Percentiles rank a stretch among this genome's conserved stretches.
These are phyloP conservation scores for Cutaneotrichosporon cutaneum DNA, from an alignment of 1,284 basidiomycete species.

Conservation along the genomic window DNA sequence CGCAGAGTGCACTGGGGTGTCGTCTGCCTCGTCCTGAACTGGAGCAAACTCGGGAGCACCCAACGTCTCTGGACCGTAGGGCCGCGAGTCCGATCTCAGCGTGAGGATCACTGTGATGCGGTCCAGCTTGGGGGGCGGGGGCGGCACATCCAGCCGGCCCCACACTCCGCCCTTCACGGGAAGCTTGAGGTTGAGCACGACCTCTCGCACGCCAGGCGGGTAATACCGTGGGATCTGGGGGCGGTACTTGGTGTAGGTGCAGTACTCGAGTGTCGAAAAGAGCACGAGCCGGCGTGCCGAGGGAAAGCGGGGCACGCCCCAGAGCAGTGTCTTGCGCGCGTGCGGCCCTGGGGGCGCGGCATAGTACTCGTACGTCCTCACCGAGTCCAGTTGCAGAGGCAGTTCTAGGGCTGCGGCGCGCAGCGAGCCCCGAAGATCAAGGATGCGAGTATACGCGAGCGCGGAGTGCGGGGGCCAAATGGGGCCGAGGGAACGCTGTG, in stretches of 20 bases:
- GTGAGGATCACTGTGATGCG: background rate
- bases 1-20: background rate
- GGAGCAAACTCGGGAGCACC: too few species aligned
- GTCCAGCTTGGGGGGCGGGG: background rate
- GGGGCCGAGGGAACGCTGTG: background rate
- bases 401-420: background rate
- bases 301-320: background rate
- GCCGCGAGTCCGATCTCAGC: too few species aligned
- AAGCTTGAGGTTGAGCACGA: background rate
- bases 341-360: background rate
- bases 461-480: background rate
- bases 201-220: background rate
- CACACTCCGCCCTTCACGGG: background rate
- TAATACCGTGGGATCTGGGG: background rate
- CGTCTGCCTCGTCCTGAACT: background rate
- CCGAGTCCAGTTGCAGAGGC: background rate
- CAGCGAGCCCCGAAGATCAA: background rate
- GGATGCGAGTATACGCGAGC: background rate
- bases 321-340: background rate
- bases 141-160: background rate
- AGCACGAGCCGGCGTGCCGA: background rate
- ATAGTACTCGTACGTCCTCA: conserved; percentile 1
- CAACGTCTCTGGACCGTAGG: too few species aligned
- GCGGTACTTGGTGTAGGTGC: background rate
- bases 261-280: background rate